Evolutionary conservation across 108 stramenopile genomes (phyloP).

Genomic region (Asterionellopsis glacialis): DNA sequence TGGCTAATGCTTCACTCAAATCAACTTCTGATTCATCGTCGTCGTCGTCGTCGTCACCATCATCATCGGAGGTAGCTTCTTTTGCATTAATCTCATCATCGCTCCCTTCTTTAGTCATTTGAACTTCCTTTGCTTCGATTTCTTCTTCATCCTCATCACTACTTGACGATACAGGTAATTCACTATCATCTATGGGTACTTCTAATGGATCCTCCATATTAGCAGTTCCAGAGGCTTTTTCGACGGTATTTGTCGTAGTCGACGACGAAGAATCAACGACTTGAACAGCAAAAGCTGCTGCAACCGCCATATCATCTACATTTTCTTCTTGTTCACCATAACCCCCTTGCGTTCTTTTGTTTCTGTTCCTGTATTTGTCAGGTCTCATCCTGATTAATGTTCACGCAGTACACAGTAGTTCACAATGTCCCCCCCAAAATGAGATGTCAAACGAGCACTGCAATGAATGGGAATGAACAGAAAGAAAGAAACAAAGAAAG

Average conservation of each 20-base stretch:
- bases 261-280: slow-evolving; percentile 7
- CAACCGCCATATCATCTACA: slow-evolving; percentile 60
- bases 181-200: slow-evolving; percentile 10
- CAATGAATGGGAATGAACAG: no score
- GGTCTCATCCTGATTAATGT: slow-evolving; percentile 15
- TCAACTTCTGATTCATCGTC: slow-evolving; percentile 14
- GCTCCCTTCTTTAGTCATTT: slow-evolving; percentile 3
- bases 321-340: slow-evolving; percentile 19
- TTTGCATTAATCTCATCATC: background rate
- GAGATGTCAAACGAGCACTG: no score
- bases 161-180: slow-evolving; percentile 2
- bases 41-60: slow-evolving; percentile 5
- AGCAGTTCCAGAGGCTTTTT: slow-evolving; percentile 2
- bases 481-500: no score
- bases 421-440: no score
- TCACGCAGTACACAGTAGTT: no score
- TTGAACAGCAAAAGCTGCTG: slow-evolving; percentile 38
- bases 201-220: background rate
- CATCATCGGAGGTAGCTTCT: background rate
- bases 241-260: background rate
- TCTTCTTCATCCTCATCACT: slow-evolving; percentile 17
- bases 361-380: slow-evolving; percentile 6
- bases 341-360: background rate
- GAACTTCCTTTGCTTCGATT: background rate
- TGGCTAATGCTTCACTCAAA: slow-evolving; percentile 13